Evolutionary conservation across 2,329 filamentous ascomycete species (phyloP).

Genomic region (Trichoderma cornu-damae): DNA sequence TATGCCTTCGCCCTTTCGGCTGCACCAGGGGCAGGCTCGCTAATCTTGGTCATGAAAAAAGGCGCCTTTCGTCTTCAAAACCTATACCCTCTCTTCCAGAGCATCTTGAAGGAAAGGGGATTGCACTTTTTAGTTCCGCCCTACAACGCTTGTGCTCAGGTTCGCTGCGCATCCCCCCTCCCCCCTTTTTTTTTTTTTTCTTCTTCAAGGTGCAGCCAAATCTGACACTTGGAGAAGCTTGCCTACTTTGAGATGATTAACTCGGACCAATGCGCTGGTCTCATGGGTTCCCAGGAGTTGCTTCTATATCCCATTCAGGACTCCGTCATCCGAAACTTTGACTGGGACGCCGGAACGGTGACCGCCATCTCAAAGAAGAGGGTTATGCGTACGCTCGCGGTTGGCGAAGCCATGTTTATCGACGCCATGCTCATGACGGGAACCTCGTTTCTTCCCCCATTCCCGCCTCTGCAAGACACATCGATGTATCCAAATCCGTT

Average conservation of each 20-base stretch:
- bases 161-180: slow-evolving; percentile 36
- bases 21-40: background rate
- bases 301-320: slow-evolving; percentile 81
- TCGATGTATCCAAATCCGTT: slow-evolving; percentile 51
- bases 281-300: slow-evolving; percentile 80
- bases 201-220: slow-evolving; percentile 28
- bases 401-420: slow-evolving; percentile 67
- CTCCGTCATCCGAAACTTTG: slow-evolving; percentile 60
- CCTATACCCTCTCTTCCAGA: slow-evolving; percentile 72
- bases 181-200: no score
- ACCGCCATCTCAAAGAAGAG: slow-evolving; percentile 58
- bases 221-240: slow-evolving; percentile 48
- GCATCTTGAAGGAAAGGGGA: slow-evolving; percentile 61
- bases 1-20: slow-evolving; percentile 35
- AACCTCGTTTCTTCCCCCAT: slow-evolving; percentile 70
- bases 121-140: slow-evolving; percentile 79
- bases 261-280: slow-evolving; percentile 63
- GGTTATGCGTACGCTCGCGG: slow-evolving; percentile 63
- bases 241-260: slow-evolving; percentile 69
- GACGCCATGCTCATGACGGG: slow-evolving; percentile 81
- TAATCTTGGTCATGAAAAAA: slow-evolving; percentile 30
- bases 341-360: slow-evolving; percentile 65
- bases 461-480: slow-evolving; percentile 67
- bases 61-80: slow-evolving; percentile 66
- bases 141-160: slow-evolving; percentile 82